Percentiles rank a stretch among this genome's conserved stretches.
Conservation (phyloP, 1,284 basidiomycete genomes). For the Fistulinella staudtii region DNA sequence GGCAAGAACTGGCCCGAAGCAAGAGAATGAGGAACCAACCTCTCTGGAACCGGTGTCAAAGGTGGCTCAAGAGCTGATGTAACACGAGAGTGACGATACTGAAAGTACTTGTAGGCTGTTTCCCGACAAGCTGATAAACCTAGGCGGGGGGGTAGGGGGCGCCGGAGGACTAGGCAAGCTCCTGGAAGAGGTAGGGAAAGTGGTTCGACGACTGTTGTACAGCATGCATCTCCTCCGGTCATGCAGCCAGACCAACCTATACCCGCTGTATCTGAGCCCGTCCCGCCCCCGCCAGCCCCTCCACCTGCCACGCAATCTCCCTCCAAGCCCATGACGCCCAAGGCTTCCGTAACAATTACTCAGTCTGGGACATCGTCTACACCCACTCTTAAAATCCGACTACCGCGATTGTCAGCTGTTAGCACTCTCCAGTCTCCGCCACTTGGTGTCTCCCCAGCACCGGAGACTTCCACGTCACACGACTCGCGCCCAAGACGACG, state of each 20-base stretch:
- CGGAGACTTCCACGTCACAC: slow-evolving; percentile 17
- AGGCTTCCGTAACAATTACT: slow-evolving; percentile 35
- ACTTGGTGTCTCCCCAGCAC: slow-evolving; percentile 21
- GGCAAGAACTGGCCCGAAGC: slow-evolving; percentile 23
- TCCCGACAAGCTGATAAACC: slow-evolving; percentile 14
- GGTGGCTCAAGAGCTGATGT: slow-evolving; percentile 16
- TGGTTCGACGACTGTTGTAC: slow-evolving; percentile 4
- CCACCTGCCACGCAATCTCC: slow-evolving; percentile 10
- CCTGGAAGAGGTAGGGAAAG: slow-evolving; percentile 18
- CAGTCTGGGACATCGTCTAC: slow-evolving; percentile 32
- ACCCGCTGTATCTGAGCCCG: slow-evolving; percentile 16
- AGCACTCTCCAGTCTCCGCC: slow-evolving; percentile 26
- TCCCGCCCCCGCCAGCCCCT: slow-evolving; percentile 3
- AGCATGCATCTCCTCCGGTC: slow-evolving; percentile 12
- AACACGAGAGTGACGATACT: slow-evolving; percentile 5
- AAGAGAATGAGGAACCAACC: slow-evolving; percentile 32
- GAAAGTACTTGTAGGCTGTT: slow-evolving; percentile 9
- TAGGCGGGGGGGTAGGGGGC: slow-evolving; percentile 14
- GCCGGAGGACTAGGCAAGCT: too few species aligned
- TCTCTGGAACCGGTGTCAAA: slow-evolving; percentile 7
- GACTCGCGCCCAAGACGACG: slow-evolving; percentile 30
- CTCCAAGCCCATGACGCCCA: slow-evolving; percentile 30
- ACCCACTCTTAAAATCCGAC: slow-evolving; percentile 33
- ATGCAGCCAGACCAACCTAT: slow-evolving; percentile 14
- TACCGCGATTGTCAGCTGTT: slow-evolving; percentile 32